Evolutionary conservation across 306 rosid species (phyloP).

Genomic region (Cotoneaster glaucophyllus): DNA sequence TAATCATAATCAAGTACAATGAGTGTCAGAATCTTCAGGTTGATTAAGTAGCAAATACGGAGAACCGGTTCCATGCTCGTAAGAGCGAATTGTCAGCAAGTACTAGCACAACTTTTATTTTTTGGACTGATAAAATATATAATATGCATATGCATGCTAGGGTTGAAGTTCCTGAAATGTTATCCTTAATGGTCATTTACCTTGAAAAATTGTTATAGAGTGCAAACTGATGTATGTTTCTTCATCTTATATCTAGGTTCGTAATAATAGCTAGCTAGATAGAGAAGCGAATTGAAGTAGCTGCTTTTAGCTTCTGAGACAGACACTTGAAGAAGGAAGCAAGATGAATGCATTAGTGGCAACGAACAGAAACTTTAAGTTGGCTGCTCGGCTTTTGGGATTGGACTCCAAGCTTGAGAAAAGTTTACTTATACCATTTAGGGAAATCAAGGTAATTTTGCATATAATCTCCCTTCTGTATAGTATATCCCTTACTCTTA

Average conservation of each 20-base stretch:
- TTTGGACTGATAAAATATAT: too few relatives aligned
- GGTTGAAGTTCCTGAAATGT: too few relatives aligned
- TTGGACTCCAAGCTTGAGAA: slow-evolving; percentile 91
- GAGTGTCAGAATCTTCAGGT: too few relatives aligned
- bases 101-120: background rate
- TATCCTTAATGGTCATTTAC: too few relatives aligned
- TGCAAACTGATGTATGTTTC: background rate
- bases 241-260: background rate
- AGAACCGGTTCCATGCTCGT: background rate
- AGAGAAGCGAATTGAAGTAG: too few relatives aligned
- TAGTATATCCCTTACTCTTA: background rate
- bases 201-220: background rate
- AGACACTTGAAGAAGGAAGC: background rate
- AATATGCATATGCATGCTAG: too few relatives aligned
- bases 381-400: slow-evolving; percentile 81
- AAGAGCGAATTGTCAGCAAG: background rate
- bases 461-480: background rate
- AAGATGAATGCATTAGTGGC: slow-evolving; percentile 88
- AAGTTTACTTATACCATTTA: slow-evolving; percentile 85
- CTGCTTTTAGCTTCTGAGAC: background rate
- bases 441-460: slow-evolving; percentile 76
- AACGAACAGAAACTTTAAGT: slow-evolving; percentile 88
- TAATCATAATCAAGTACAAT: too few relatives aligned
- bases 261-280: background rate
- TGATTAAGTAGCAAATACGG: background rate